These are phyloP conservation scores for Gossypium longicalyx DNA, from an alignment of 345 rosid species.

Conservation along the genomic window DNA sequence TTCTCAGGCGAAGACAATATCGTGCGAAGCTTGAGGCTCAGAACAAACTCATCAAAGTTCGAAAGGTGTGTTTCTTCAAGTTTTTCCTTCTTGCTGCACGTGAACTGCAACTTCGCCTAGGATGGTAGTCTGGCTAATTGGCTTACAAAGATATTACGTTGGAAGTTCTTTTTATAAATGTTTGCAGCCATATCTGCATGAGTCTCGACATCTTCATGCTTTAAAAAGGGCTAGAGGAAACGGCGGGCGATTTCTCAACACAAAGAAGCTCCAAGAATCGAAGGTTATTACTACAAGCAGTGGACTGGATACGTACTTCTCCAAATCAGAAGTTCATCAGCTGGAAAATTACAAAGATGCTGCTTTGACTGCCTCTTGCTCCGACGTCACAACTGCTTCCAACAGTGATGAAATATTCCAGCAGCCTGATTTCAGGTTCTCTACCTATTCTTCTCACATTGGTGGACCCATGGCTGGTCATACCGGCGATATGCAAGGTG, in stretches of 20 bases:
- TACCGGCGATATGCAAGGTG: conserved; percentile 33
- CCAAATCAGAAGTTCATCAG: conserved; percentile 37
- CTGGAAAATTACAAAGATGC: conserved; percentile 32
- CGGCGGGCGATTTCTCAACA: conserved; percentile 77
- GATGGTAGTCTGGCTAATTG: not conserved
- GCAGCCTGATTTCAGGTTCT: conserved; percentile 46
- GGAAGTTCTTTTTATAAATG: not conserved
- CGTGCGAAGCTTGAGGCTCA: conserved; percentile 88
- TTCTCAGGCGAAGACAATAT: conserved; percentile 70
- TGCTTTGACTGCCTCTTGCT: conserved; percentile 43
- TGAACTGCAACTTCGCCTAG: not conserved
- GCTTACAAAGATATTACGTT: not conserved
- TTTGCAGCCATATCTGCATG: conserved; percentile 82
- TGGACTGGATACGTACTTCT: conserved; percentile 20
- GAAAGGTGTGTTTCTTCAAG: conserved; percentile 46
- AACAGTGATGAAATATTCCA: conserved; percentile 41
- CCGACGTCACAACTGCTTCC: conserved; percentile 44
- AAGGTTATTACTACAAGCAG: conserved; percentile 18
- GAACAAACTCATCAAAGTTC: conserved; percentile 53
- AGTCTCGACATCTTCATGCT: conserved; percentile 88
- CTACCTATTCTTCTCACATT: conserved; percentile 38
- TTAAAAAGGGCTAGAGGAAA: conserved; percentile 75
- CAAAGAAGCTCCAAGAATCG: conserved; percentile 47
- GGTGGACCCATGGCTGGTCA: conserved; percentile 29
- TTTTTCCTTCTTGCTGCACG: conserved; percentile 4